Percentiles rank a stretch among this genome's conserved stretches.
phyloP scores from a whole-genome alignment of 2,329 filamentous ascomycete species.

The Rutstroemia sp. region DNA sequence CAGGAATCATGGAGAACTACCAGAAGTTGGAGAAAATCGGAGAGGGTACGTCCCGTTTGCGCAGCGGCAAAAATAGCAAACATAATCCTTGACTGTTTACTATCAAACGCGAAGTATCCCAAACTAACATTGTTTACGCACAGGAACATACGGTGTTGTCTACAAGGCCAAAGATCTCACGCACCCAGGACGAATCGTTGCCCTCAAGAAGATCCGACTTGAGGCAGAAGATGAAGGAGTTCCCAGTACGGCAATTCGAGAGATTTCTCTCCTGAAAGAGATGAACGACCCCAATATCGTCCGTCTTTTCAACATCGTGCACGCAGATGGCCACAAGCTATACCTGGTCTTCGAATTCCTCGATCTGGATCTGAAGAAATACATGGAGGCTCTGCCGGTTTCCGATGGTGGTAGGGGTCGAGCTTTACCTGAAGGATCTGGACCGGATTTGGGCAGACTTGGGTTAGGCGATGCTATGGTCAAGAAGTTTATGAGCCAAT shows the following conservation, averaged over 20 bases:
- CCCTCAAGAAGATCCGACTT: constrained; percentile 90
- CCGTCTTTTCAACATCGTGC: constrained; percentile 81
- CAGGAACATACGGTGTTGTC: constrained; percentile 90
- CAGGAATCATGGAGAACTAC: constrained; percentile 75
- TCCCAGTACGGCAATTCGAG: constrained; percentile 85
- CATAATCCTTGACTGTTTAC: not conserved
- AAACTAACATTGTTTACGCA: constrained; percentile 18
- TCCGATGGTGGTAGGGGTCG: constrained; percentile 80
- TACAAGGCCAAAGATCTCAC: constrained; percentile 88
- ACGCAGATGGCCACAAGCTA: constrained; percentile 89
- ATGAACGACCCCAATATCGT: constrained; percentile 92
- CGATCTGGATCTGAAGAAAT: constrained; percentile 88
- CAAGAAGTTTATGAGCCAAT: constrained; percentile 87
- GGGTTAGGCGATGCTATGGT: constrained; percentile 75
- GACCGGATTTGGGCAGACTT: constrained; percentile 54
- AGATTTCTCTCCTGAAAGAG: constrained; percentile 90
- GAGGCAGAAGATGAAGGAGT: constrained; percentile 94
- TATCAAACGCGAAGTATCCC: not conserved
- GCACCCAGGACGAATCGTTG: constrained; percentile 77
- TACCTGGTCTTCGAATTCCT: constrained; percentile 92
- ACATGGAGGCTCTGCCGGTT: constrained; percentile 86
- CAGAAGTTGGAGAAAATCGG: constrained; percentile 96
- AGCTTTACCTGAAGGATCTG: constrained; percentile 71
- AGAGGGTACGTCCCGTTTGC: constrained; percentile 58
- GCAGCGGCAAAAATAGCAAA: not conserved